Base-by-base conservation (phyloP, 495 filamentous ascomycete species). In the Collariella sp. region DNA sequence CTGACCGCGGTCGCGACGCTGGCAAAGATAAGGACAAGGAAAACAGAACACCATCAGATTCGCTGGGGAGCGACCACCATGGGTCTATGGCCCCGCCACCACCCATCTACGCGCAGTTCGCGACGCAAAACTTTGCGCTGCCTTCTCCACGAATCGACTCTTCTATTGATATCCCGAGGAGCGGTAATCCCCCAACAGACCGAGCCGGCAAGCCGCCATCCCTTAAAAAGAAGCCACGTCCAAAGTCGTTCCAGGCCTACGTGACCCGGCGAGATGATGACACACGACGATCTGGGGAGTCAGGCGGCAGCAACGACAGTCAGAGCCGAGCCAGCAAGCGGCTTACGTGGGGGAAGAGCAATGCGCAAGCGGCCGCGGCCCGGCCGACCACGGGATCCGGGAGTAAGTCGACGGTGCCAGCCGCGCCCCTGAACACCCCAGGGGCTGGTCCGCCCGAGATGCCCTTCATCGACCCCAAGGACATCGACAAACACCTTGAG, bases 51-150 rank as follows among this genome's bases (percentile, higher is more conserved):
- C 81, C 80, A 11, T 73, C 78, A 13, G 75, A 77, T 47, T 79
- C 82, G 12, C 62, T 72, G 7, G 46, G 50, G 23, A 46, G 60
- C 62, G 67, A 78, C 42, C 67, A 57, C 35, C 70, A 46, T 68
- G 68, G 47, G 9, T 13, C 15, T 16, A 2, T 47, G 43, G 65
- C 72, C 41, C 67, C 79, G 58, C 74, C 80, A 24, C 85, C 88
- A 18, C 89, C 90, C 3, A 84, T 89, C 22, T 95, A 88, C 76
- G 79, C 83, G 2, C 84, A 90, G 61, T 91, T 87, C 63, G 68
- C 71, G 12, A 78, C 66, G 54, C 69, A 70, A 40, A 56, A 52
- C 5, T 45, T 47, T 13, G 36, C 9, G 33, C 24, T 38, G 50
- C 56, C 34, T 38, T 48, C 39, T 26, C 38, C 42, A 34, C 34